Conservation (phyloP, 768 basidiomycete genomes). For the Epithele typhae region DNA sequence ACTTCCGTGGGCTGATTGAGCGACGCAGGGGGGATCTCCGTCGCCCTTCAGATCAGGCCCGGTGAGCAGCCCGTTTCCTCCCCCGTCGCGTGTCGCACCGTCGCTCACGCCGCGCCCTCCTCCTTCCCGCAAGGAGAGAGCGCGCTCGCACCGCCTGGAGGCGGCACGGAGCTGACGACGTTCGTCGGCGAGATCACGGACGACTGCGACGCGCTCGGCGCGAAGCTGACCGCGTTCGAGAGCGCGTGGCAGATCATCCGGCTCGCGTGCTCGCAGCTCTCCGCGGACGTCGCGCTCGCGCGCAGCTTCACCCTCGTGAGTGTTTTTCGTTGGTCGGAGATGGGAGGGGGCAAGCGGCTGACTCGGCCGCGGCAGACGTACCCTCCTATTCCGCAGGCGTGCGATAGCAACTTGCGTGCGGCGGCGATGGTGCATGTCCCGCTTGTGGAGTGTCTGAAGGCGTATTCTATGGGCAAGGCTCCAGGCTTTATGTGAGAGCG, state of each 20-base stretch:
- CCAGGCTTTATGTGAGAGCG: slow-evolving; percentile 13
- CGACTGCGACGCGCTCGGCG: slow-evolving; percentile 18
- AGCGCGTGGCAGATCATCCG: slow-evolving; percentile 26
- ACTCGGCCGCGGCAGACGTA: neutral
- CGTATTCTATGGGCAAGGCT: slow-evolving; percentile 22
- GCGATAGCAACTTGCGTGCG: slow-evolving; percentile 17
- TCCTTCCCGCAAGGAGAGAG: no score
- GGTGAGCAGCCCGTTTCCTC: no score
- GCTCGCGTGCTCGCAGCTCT: slow-evolving; percentile 18
- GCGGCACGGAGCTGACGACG: slow-evolving; percentile 5
- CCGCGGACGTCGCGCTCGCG: slow-evolving; percentile 22
- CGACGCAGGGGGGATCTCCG: slow-evolving; percentile 14
- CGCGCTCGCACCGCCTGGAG: neutral
- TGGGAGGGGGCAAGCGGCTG: neutral
- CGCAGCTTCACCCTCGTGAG: slow-evolving; percentile 16
- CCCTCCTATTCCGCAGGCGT: slow-evolving; percentile 14
- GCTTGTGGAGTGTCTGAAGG: slow-evolving; percentile 23
- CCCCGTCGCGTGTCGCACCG: no score
- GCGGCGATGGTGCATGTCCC: slow-evolving; percentile 20
- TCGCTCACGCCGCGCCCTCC: no score
- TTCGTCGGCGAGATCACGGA: slow-evolving; percentile 8
- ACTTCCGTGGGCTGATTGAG: neutral
- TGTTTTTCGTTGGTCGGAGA: neutral
- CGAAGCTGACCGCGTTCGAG: slow-evolving; percentile 23
- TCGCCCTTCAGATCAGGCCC: slow-evolving; percentile 20